Base-by-base conservation (phyloP, 805 yeast species). In the Wickerhamomyces canadensis region DNA sequence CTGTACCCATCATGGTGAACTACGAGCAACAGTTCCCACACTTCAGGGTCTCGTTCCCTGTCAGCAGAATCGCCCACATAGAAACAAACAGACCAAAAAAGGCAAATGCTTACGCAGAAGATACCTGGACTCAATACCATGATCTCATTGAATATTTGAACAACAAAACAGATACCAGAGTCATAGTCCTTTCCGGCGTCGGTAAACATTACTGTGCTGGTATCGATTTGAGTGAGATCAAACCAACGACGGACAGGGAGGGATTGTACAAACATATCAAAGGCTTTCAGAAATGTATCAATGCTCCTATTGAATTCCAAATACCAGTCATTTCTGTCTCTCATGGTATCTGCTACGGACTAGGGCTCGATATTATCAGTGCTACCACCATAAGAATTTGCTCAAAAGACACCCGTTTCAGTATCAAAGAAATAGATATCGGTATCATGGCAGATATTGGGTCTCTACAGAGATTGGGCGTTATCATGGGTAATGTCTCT, bases 371-470 rank as follows among this genome's bases (percentile, higher is more conserved):
- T 55, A 71, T 84, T 31, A 60, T 81, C 7, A 60, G 80, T 12
- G 73, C 83, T 0, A 67, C 72, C 21, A 68, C 77, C 13, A 72
- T 84, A 18, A 68, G 89, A 35, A 55, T 78, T 11, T 76, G 77
- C 10, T 61, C 78, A 4, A 60, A 61, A 22, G 81, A 73, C 44
- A 69, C 74, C 12, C 59, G 52, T 27, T 67, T 81, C 45, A 69
- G 82, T 29, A 72, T 84, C 39, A 73, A 81, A 39, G 94, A 84
- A 59, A 76, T 83, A 42, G 74, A 77, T 43, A 67, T 84, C 37
- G 93, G 91, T 3, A 67, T 84, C 53, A 72, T 84, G 27, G 88
- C 93, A 2, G 93, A 84, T 54, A 80, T 84, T 51, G 94, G 94
- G 5, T 70, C 84, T 1, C 63, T 84, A 40, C 89, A 84, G 58